A percentile compares a stretch with the other conserved stretches of the same genome.
Conservation (phyloP, 495 filamentous ascomycete genomes). For the Neurospora sublineolata region DNA sequence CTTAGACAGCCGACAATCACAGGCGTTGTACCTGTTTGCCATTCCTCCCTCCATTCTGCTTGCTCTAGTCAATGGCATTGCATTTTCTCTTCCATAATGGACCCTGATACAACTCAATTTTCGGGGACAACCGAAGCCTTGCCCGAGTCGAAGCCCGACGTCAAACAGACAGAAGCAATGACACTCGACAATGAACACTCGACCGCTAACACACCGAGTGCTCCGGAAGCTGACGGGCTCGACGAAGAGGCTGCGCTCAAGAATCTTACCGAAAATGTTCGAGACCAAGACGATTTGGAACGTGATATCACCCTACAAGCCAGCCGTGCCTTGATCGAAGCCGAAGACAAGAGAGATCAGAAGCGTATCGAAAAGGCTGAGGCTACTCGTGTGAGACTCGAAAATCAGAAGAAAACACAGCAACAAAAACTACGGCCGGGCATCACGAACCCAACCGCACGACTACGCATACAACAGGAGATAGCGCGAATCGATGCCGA, state of each 20-base stretch:
- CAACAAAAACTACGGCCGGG: constrained; percentile 31
- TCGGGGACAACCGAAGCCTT: background rate
- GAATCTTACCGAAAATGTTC: constrained; percentile 59
- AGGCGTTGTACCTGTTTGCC: background rate
- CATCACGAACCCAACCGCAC: constrained; percentile 26
- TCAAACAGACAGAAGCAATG: background rate
- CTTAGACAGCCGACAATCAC: background rate
- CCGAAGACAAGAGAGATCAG: constrained; percentile 77
- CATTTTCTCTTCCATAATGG: background rate
- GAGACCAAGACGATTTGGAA: constrained; percentile 77
- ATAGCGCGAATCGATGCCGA: constrained; percentile 50
- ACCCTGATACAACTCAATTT: background rate
- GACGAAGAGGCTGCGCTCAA: constrained; percentile 53
- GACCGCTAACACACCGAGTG: background rate
- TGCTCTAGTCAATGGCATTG: background rate
- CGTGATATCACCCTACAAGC: constrained; percentile 64
- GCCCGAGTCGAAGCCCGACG: background rate
- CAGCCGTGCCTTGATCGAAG: constrained; percentile 62
- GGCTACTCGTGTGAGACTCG: constrained; percentile 43
- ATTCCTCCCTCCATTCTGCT: background rate
- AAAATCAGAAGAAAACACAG: constrained; percentile 30
- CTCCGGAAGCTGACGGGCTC: background rate
- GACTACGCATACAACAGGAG: constrained; percentile 46
- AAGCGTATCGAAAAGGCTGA: constrained; percentile 74
- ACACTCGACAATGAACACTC: background rate